Evolutionary conservation across 345 rosid genomes (phyloP), one percentile per base, ranked within the genome.

Genomic region (Populus euphratica): DNA sequence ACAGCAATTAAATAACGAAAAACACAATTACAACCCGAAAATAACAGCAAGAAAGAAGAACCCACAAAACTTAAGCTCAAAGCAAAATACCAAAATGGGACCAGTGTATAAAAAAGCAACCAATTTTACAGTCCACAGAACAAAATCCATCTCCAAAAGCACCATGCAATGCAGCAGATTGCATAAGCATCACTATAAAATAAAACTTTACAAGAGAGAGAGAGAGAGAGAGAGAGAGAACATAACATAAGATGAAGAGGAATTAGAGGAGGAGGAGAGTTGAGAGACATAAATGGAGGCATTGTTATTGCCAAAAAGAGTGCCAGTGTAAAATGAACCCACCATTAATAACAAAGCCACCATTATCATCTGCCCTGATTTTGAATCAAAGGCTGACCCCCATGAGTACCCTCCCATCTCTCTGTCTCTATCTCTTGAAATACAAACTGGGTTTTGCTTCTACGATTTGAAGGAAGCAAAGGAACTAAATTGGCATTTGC

Each of bases 241-340:
- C 69, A 66, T 79, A 74, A 82, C 85, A 59, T 78, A 23, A 52
- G 81, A 44, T 13, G 73, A 33, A 50, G 83, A 33, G 41, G 83
- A 64, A 12, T 76, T 77, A 23, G 90, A 76, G 11, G 86, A 74
- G 3, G 80, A 80, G 21, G 81, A 62, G 43, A 77, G 39, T 56
- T 76, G 87, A 69, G 92, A 78, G 77, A 86, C 72, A 81, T 85
- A 86, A 75, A 88, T 76, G 63, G 90, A 86, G 61, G 79, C 76
- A 75, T 90, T 89, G 86, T 85, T 87, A 38, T 52, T 52, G 20
- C 94, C 94, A 74, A 96, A 92, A 68, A 93, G 90, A 72, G 93
- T 86, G 44, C 98, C 99, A 1, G 85, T 56, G 86, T 91, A 93
- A 81, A 93, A 93, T 27, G 99, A 96, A 6, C 88, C 97, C 62